These are phyloP conservation scores for Coniella vitis DNA, from an alignment of 2,329 filamentous ascomycete genomes.

Conservation along the genomic window DNA sequence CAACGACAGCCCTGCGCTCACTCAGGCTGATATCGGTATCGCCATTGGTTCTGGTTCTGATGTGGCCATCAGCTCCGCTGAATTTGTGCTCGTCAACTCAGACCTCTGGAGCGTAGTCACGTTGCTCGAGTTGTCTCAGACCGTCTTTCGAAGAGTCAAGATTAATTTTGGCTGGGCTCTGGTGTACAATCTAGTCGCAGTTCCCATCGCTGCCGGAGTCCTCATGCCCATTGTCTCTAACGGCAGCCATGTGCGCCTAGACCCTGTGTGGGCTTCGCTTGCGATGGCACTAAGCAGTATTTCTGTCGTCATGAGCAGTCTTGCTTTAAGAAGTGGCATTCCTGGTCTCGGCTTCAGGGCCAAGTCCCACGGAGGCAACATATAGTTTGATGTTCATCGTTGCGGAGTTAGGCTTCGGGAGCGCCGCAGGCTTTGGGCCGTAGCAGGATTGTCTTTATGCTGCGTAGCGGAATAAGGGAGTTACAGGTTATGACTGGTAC, in stretches of 20 bases:
- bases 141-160: conserved; percentile 71
- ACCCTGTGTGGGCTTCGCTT: conserved; percentile 80
- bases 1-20: conserved; percentile 79
- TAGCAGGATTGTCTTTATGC: no score
- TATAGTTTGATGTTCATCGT: neutral
- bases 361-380: conserved; percentile 12
- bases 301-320: conserved; percentile 77
- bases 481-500: no score
- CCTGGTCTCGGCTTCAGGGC: conserved; percentile 38
- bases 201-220: conserved; percentile 76
- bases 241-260: conserved; percentile 54
- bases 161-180: conserved; percentile 84
- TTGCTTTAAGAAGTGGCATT: conserved; percentile 55
- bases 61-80: conserved; percentile 73
- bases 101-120: conserved; percentile 64
- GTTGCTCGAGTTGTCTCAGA: conserved; percentile 62
- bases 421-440: neutral
- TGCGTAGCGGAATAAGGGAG: no score
- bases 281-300: conserved; percentile 92
- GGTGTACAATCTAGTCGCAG: conserved; percentile 70
- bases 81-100: conserved; percentile 74
- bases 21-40: conserved; percentile 74
- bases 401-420: no score
- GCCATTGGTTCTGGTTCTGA: conserved; percentile 80
- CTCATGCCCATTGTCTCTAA: conserved; percentile 53